Evolutionary conservation across 352 stramenopile genomes (phyloP), one percentile per base, ranked within the genome.

Genomic region (Globisporangium solare): DNA sequence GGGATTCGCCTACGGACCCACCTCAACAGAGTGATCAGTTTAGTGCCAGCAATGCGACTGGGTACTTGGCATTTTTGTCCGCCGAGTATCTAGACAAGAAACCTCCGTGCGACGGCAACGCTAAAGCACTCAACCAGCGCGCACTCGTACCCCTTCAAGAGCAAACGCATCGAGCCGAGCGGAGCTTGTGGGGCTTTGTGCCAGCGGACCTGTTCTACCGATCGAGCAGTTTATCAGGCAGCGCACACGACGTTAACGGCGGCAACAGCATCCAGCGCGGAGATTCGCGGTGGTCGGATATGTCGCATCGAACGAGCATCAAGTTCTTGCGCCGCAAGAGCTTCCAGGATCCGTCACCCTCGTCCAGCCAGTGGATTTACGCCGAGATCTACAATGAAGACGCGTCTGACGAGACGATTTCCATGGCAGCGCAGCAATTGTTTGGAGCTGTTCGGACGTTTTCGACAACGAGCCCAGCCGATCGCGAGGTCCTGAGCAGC

Each of bases 311-410:
- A 51, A 57, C 31, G 14, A 71, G 66, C 24, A 58, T 64, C 54
- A 53, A 55, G 21, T 55, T 65, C 41, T 32, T 68, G 20, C 60
- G 55, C n/a, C 48, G 64, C n/a, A 64, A 58, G 52, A 61, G 57
- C 22, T 3, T 52, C 27, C 47, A 66, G 21, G 20, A 55, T 17
- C 13, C 15, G n/a, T 10, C 12, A 18, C 12, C 21, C 3, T 39
- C 22, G n/a, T 39, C 31, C 32, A 63, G 22, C 8, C 49, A 46
- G 3, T 85, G 78, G 78, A 66, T 88, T 6, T 88, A 88, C 53
- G 70, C 52, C 2, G 74, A 88, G 49, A 32, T 88, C 18, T 60
- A 75, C 21, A 58, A 64, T 27, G 66, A 77, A 15, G 59, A 74
- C 24, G 46, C 65, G 14, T 17, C 21, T 2, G 48, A 70, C 1